Conservation (phyloP, 2,329 filamentous ascomycete species). For the Xylaria sp. region DNA sequence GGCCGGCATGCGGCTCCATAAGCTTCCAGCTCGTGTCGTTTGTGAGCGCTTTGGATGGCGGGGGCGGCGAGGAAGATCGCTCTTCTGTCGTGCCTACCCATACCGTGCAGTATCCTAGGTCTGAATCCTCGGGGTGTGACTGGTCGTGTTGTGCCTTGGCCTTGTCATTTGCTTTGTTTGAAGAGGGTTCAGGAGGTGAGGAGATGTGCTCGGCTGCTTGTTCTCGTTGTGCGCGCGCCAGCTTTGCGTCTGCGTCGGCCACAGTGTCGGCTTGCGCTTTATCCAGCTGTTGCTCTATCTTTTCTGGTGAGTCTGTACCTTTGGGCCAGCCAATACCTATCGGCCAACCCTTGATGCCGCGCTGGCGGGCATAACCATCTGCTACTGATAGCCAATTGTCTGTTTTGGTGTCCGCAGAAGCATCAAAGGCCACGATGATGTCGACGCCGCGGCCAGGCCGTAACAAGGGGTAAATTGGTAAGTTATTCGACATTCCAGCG, state of each 20-base stretch:
- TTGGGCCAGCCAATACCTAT: constrained; percentile 94
- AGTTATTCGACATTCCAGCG: constrained; percentile 97
- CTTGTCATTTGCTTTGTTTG: constrained; percentile 39
- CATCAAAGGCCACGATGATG: constrained; percentile 91
- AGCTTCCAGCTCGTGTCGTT: constrained; percentile 74
- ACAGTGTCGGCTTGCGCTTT: constrained; percentile 71
- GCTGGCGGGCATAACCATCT: constrained; percentile 90
- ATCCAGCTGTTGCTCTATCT: constrained; percentile 73
- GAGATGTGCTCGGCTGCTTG: constrained; percentile 52
- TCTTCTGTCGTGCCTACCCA: constrained; percentile 92
- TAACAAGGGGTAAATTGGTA: constrained; percentile 94
- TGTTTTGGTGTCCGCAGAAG: constrained; percentile 89
- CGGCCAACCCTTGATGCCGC: constrained; percentile 94
- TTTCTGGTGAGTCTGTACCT: constrained; percentile 64
- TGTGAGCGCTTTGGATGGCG: constrained; percentile 63
- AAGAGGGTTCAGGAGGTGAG: constrained; percentile 32
- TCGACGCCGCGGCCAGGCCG: constrained; percentile 90
- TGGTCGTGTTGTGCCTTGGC: constrained; percentile 54
- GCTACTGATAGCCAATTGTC: constrained; percentile 97
- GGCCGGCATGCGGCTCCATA: constrained; percentile 81
- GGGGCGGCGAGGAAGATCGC: constrained; percentile 66
- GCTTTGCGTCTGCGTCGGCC: constrained; percentile 70
- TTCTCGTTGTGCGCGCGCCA: constrained; percentile 66
- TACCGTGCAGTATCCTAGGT: constrained; percentile 90
- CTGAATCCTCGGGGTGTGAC: constrained; percentile 60